Percentiles rank a stretch among this genome's conserved stretches.
phyloP scores from a whole-genome alignment of 2,329 filamentous ascomycete species.

The Trichoderma citrinoviride region DNA sequence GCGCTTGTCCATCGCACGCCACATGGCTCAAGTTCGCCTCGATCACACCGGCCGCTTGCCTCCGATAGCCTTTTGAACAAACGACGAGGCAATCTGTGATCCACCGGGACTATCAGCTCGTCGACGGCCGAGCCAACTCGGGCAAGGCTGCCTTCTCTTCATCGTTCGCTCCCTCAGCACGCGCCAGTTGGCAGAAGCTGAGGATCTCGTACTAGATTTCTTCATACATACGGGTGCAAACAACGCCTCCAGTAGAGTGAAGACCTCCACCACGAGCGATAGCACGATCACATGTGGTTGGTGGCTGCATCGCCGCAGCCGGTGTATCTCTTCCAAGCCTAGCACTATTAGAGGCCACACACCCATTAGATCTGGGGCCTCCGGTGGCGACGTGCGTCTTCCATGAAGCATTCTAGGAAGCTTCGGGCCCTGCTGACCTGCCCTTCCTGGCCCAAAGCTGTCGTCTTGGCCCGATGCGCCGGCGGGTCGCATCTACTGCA shows the following conservation, averaged over 20 bases:
- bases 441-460: slow-evolving; percentile 8
- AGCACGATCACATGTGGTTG: slow-evolving; percentile 18
- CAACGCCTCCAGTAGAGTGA: background rate
- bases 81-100: background rate
- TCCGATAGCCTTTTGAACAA: background rate
- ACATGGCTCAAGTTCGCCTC: slow-evolving; percentile 7
- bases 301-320: slow-evolving; percentile 16
- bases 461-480: slow-evolving; percentile 18
- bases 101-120: slow-evolving; percentile 2
- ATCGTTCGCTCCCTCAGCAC: background rate
- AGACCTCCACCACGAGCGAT: slow-evolving; percentile 7
- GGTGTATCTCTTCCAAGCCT: slow-evolving; percentile 1
- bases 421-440: slow-evolving; percentile 22
- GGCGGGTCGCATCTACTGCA: slow-evolving; percentile 11
- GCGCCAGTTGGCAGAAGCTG: background rate
- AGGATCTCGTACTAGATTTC: slow-evolving; percentile 4
- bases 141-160: background rate
- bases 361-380: slow-evolving; percentile 13
- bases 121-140: background rate
- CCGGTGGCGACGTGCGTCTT: slow-evolving; percentile 20
- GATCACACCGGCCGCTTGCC: background rate
- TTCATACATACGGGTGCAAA: background rate
- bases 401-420: slow-evolving; percentile 22
- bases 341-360: background rate
- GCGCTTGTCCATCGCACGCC: background rate